These are phyloP conservation scores for Centella asiatica DNA, from an alignment of 129 eudicot genomes.

Conservation along the genomic window DNA sequence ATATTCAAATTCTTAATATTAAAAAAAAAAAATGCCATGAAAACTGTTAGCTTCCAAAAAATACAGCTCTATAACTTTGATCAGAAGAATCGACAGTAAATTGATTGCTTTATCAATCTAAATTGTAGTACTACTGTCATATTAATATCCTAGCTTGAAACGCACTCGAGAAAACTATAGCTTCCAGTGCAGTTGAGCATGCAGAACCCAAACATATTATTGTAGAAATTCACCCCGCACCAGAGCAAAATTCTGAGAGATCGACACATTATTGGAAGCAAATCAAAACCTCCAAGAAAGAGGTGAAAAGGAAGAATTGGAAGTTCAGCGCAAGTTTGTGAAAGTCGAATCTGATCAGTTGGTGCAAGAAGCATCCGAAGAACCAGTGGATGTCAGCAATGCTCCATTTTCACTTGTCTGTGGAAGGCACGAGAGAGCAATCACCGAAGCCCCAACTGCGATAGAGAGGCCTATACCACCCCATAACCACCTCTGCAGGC, in stretches of 20 bases:
- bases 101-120: too few species aligned
- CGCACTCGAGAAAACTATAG: too few species aligned
- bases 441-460: constrained; percentile 51
- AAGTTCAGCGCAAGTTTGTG: not conserved
- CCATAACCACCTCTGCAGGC: constrained; percentile 48
- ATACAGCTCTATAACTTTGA: too few species aligned
- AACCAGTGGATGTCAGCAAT: not conserved
- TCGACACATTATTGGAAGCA: constrained; percentile 1
- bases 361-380: not conserved
- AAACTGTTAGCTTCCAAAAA: too few species aligned
- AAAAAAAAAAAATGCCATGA: too few species aligned
- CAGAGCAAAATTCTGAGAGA: not conserved
- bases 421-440: constrained; percentile 50
- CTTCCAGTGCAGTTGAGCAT: too few species aligned
- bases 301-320: not conserved
- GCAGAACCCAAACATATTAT: too few species aligned
- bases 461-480: constrained; percentile 52
- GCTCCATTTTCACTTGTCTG: constrained; percentile 14
- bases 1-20: too few species aligned
- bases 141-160: too few species aligned
- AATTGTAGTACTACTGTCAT: too few species aligned
- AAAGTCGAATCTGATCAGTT: not conserved
- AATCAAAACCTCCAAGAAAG: not conserved
- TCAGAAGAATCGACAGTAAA: too few species aligned
- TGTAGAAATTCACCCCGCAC: not conserved